Conservation (phyloP, 2,329 filamentous ascomycete species). For the Scedosporium aurantiacum region DNA sequence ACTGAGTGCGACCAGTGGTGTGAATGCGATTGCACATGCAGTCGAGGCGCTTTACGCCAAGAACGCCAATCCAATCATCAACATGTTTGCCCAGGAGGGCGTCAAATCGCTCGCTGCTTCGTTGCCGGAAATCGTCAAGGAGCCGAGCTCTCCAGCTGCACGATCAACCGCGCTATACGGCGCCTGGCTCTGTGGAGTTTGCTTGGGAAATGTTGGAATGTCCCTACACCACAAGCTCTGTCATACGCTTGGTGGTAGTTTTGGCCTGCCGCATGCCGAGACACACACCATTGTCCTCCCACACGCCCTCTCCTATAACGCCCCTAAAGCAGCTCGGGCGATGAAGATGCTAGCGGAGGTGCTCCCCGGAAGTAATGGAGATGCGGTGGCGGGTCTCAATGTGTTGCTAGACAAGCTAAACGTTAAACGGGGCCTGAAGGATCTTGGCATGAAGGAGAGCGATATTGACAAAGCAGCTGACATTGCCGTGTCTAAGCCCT, state of each 20-base stretch:
- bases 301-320: conserved; percentile 53
- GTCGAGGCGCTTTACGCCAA: conserved; percentile 52
- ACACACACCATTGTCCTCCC: conserved; percentile 54
- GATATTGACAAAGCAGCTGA: conserved; percentile 50
- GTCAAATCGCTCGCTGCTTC: conserved; percentile 39
- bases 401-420: conserved; percentile 39
- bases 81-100: conserved; percentile 46
- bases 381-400: conserved; percentile 47
- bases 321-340: conserved; percentile 37
- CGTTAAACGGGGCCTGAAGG: conserved; percentile 40
- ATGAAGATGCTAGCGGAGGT: conserved; percentile 41
- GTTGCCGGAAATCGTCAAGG: conserved; percentile 38
- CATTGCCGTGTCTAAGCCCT: conserved; percentile 45
- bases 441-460: conserved; percentile 47
- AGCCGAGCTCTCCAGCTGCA: conserved; percentile 31
- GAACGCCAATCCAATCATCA: conserved; percentile 50
- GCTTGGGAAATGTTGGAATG: conserved; percentile 50
- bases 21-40: conserved; percentile 56
- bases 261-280: conserved; percentile 54
- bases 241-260: conserved; percentile 52
- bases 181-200: conserved; percentile 53
- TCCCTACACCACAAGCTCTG: conserved; percentile 58
- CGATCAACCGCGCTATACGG: conserved; percentile 46
- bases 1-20: conserved; percentile 45
- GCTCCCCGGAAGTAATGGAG: conserved; percentile 45